Conservation (phyloP, 2,329 filamentous ascomycete genomes). For the Monosporascus sp. region DNA sequence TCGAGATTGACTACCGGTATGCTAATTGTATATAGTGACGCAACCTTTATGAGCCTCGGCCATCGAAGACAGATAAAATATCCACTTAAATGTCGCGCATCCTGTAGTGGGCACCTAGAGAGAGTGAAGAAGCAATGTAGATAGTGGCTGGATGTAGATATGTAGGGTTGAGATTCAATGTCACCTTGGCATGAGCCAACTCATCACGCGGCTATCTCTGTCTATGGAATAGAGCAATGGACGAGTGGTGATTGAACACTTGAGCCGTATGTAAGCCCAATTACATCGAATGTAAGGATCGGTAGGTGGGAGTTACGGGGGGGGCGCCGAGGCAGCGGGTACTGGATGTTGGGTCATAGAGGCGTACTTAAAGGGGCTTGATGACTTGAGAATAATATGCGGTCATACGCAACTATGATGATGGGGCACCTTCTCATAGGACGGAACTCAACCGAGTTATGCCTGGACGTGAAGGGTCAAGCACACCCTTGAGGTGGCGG, state of each 20-base stretch:
- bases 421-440: slow-evolving; percentile 27
- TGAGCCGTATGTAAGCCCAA: background rate
- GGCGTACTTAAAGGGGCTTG: slow-evolving; percentile 17
- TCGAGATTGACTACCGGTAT: no score
- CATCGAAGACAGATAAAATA: background rate
- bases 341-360: slow-evolving; percentile 13
- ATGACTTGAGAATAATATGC: slow-evolving; percentile 17
- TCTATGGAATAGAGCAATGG: slow-evolving; percentile 3
- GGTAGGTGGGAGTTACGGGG: background rate
- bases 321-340: slow-evolving; percentile 5
- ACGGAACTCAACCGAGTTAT: slow-evolving; percentile 8
- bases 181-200: slow-evolving; percentile 16
- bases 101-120: background rate
- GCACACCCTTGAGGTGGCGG: slow-evolving; percentile 19
- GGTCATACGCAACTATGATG: slow-evolving; percentile 20
- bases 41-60: background rate
- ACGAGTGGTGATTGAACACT: background rate
- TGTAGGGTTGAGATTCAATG: slow-evolving; percentile 16
- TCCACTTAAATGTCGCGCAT: background rate
- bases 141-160: slow-evolving; percentile 8
- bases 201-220: slow-evolving; percentile 12
- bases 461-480: slow-evolving; percentile 18
- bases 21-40: no score
- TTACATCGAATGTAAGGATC: background rate
- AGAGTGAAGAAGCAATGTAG: slow-evolving; percentile 9